These are phyloP conservation scores for Blastocystis hominis DNA, from an alignment of 352 stramenopile species.

Conservation along the genomic window DNA sequence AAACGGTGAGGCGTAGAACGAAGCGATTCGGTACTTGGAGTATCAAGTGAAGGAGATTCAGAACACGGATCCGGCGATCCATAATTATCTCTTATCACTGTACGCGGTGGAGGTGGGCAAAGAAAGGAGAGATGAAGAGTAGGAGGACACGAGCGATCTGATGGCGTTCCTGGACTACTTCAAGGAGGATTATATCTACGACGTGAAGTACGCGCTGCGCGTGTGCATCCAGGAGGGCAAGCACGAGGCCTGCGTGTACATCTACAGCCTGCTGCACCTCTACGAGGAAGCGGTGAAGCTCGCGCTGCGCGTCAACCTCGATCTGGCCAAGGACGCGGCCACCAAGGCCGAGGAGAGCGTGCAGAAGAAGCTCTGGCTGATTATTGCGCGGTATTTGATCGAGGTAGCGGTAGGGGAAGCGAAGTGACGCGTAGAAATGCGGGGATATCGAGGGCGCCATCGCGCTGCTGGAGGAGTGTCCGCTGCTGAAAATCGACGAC, in stretches of 20 bases:
- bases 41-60: slow-evolving; percentile 77
- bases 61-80: slow-evolving; percentile 77
- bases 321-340: slow-evolving; percentile 82
- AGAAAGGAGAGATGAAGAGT: slow-evolving; percentile 60
- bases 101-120: slow-evolving; percentile 63
- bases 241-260: slow-evolving; percentile 81
- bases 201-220: slow-evolving; percentile 79
- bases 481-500: slow-evolving; percentile 81
- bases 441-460: slow-evolving; percentile 67
- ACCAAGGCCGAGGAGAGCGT: slow-evolving; percentile 76
- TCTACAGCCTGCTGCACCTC: slow-evolving; percentile 81
- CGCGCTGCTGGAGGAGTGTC: slow-evolving; percentile 60
- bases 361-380: slow-evolving; percentile 81
- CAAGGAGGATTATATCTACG: slow-evolving; percentile 74
- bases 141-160: slow-evolving; percentile 70
- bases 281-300: slow-evolving; percentile 82
- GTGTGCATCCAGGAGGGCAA: slow-evolving; percentile 81
- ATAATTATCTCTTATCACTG: slow-evolving; percentile 81
- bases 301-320: slow-evolving; percentile 66
- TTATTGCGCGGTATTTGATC: slow-evolving; percentile 82
- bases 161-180: slow-evolving; percentile 81
- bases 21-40: slow-evolving; percentile 81
- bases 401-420: slow-evolving; percentile 71
- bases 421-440: slow-evolving; percentile 69
- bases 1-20: slow-evolving; percentile 71